Percentiles rank a stretch among this genome's conserved stretches.
phyloP scores from a whole-genome alignment of 139 green algal species.

The Astrephomene gubernaculifera region DNA sequence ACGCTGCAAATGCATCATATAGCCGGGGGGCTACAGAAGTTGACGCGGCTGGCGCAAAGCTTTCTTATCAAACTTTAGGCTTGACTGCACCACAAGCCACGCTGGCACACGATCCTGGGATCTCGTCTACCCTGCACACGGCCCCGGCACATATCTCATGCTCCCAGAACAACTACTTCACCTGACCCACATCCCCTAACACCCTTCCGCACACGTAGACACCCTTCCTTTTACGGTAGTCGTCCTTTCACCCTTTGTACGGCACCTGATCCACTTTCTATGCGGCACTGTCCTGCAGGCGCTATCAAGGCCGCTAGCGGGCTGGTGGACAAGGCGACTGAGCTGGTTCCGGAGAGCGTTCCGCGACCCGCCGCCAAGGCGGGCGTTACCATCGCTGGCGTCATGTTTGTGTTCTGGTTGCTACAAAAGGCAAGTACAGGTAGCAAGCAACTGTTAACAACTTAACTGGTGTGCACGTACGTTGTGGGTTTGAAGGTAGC shows the following conservation, averaged over 20 bases:
- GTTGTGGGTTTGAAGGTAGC: too few relatives aligned
- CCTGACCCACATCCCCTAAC: neutral
- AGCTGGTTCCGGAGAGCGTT: constrained; percentile 55
- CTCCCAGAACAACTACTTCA: neutral
- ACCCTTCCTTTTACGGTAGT: neutral
- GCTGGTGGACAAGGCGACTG: constrained; percentile 55
- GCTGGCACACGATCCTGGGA: neutral
- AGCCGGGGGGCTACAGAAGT: neutral
- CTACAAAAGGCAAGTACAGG: constrained; percentile 57
- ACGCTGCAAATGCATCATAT: neutral
- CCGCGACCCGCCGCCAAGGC: constrained; percentile 52
- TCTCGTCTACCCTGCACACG: neutral
- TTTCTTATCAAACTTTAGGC: too few relatives aligned
- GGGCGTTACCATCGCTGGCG: constrained; percentile 44
- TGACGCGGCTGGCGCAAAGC: neutral
- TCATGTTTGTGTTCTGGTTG: constrained; percentile 49
- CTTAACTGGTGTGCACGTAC: too few relatives aligned
- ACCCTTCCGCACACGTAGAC: neutral
- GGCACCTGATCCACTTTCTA: too few relatives aligned
- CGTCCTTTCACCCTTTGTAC: too few relatives aligned
- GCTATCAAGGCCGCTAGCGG: constrained; percentile 30
- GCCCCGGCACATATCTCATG: neutral
- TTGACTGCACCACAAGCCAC: neutral
- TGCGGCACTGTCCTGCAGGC: constrained; percentile 34
- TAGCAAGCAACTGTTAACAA: too few relatives aligned